Percentiles rank a stretch among this genome's conserved stretches.
Conservation (phyloP, 78 protist species). For the Creolimax fragrantissima region DNA sequence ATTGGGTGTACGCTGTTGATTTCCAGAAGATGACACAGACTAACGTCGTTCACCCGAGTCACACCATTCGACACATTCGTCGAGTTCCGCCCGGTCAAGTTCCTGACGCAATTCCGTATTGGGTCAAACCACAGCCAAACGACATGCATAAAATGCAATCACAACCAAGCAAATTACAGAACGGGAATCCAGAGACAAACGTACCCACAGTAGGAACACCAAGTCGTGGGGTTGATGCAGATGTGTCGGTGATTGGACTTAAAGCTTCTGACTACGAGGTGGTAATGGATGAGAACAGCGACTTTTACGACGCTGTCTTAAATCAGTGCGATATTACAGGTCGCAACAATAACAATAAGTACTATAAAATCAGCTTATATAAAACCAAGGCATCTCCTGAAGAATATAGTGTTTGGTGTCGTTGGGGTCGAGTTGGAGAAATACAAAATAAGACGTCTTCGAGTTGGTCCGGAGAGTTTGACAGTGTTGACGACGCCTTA, state of each 20-base stretch:
- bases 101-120: not conserved
- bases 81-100: not conserved
- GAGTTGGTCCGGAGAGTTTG: not conserved
- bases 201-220: not conserved
- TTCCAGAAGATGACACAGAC: not conserved
- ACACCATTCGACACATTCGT: not conserved
- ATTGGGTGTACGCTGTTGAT: not conserved
- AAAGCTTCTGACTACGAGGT: not conserved
- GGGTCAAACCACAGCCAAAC: not conserved
- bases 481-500: not conserved
- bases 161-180: not conserved
- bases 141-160: not conserved
- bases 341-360: not conserved
- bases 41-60: not conserved
- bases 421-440: constrained; percentile 51
- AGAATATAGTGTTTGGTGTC: not conserved
- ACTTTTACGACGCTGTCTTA: not conserved
- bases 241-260: not conserved
- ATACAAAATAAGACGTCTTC: not conserved
- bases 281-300: not conserved
- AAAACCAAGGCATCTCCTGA: not conserved
- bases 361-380: not conserved
- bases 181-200: not conserved
- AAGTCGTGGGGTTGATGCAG: not conserved
- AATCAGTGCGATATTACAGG: not conserved